Conservation (phyloP, 2,329 filamentous ascomycete genomes). For the Lasiodiplodia gonubiensis region DNA sequence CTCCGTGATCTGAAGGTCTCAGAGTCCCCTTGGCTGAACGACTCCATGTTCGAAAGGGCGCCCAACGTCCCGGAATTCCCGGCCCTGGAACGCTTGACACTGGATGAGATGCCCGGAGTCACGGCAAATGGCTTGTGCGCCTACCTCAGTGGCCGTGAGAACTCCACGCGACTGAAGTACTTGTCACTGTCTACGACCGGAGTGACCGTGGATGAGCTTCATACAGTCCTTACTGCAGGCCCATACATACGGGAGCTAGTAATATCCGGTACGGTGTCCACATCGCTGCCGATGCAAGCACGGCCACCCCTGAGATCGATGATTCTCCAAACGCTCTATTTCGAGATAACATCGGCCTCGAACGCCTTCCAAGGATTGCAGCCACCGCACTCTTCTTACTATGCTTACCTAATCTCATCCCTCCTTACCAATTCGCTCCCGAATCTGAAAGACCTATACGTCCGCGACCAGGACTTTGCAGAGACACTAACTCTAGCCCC, state of each 20-base stretch:
- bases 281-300: slow-evolving; percentile 61
- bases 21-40: slow-evolving; percentile 72
- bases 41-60: slow-evolving; percentile 74
- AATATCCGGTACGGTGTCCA: slow-evolving; percentile 61
- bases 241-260: slow-evolving; percentile 64
- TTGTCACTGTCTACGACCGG: slow-evolving; percentile 72
- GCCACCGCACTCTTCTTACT: slow-evolving; percentile 67
- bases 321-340: slow-evolving; percentile 76
- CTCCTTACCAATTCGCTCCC: slow-evolving; percentile 78
- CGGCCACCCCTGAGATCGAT: slow-evolving; percentile 70
- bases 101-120: slow-evolving; percentile 73
- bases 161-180: slow-evolving; percentile 62
- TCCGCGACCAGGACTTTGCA: slow-evolving; percentile 82
- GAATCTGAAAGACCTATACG: slow-evolving; percentile 76
- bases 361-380: slow-evolving; percentile 64
- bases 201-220: slow-evolving; percentile 67
- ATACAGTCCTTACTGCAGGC: slow-evolving; percentile 64
- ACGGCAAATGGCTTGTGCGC: slow-evolving; percentile 72
- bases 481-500: slow-evolving; percentile 77
- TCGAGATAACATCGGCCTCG: slow-evolving; percentile 73
- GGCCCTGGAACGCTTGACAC: slow-evolving; percentile 71
- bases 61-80: slow-evolving; percentile 75
- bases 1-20: slow-evolving; percentile 78
- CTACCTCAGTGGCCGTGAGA: slow-evolving; percentile 67
- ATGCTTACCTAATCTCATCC: slow-evolving; percentile 83